Evolutionary conservation across 495 filamentous ascomycete genomes (phyloP), one percentile per base, ranked within the genome.

Genomic region (Hyaloscypha finlandica): DNA sequence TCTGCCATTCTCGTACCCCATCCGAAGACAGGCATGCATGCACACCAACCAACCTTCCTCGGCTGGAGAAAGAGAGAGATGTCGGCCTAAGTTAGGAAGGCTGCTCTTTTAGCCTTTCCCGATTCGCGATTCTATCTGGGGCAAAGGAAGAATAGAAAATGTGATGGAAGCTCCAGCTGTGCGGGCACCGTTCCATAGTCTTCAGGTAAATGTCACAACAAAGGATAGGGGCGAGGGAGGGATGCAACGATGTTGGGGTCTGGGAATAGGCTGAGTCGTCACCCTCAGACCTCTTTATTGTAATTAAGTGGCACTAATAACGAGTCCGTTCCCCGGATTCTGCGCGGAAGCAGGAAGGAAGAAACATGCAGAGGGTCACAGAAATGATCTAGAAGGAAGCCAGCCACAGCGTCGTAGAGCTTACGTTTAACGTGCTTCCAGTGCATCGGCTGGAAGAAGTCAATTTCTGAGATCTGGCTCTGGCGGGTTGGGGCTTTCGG

Each of bases 341-440:
- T 48, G 42, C 11, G 16, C 42, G 42, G 42, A 48, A 19, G 35
- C 1, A 25, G 25, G 25, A 2, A 25, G 25, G 25, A 2, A 25
- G 35, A 12, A 12, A 37, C 12, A 12, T 37, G 35, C 35, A 37
- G 12, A 37, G 25, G 35, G 35, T 37, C 35, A 37, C 35, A 12
- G 8, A 8, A 6, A 37, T 25, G 11, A 16, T 48, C 42, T 19
- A 48, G 42, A 48, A 48, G 42, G 42, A 48, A 48, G 42, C 42
- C 42, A 48, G 42, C 42, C 42, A 48, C 42, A 48, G 42, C 42
- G 42, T 48, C 42, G 42, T 48, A 48, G 42, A 48, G 42, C 42
- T 48, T 11, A 48, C 35, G 12, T 12, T 8, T 48, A 37, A 37
- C 35, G 12, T 8, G 35, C 42, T 48, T 19, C 42, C 42, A 48